Percentiles rank a stretch among this genome's conserved stretches.
Conservation (phyloP, 306 rosid genomes). For the Prunus salicina region DNA sequence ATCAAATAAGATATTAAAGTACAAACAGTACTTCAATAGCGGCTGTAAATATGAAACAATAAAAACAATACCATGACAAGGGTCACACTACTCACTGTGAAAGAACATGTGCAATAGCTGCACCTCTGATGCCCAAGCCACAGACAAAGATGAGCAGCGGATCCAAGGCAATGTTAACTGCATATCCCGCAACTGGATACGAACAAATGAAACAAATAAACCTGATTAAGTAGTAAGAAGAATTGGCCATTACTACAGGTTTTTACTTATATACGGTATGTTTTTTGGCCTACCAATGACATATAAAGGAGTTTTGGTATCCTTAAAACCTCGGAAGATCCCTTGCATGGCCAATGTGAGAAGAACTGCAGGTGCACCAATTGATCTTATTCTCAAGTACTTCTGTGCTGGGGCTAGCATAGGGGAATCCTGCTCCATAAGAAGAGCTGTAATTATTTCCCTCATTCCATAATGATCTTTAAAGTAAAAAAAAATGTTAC, state of each 20-base stretch:
- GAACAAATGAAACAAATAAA: constrained; percentile 10
- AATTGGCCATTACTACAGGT: not conserved
- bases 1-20: not conserved
- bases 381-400: constrained; percentile 75
- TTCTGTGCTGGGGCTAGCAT: constrained; percentile 70
- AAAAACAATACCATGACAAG: not conserved
- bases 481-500: too few relatives aligned
- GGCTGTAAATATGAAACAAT: too few relatives aligned
- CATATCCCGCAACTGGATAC: constrained; percentile 61
- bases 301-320: constrained; percentile 90
- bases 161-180: constrained; percentile 65
- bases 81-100: constrained; percentile 68
- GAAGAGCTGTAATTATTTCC: constrained; percentile 3
- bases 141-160: constrained; percentile 75
- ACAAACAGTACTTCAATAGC: not conserved
- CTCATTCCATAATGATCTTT: not conserved
- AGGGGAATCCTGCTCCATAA: constrained; percentile 56
- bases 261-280: not conserved
- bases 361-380: constrained; percentile 99
- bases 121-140: constrained; percentile 80
- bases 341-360: constrained; percentile 99
- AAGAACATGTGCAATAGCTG: constrained; percentile 89
- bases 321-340: constrained; percentile 92
- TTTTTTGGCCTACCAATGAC: constrained; percentile 58
- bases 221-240: not conserved